A percentile compares a stretch with the other conserved stretches of the same genome.
phyloP scores from a whole-genome alignment of 202 grass and related monocot genomes.

The Bolboschoenoplectus hybrid region DNA sequence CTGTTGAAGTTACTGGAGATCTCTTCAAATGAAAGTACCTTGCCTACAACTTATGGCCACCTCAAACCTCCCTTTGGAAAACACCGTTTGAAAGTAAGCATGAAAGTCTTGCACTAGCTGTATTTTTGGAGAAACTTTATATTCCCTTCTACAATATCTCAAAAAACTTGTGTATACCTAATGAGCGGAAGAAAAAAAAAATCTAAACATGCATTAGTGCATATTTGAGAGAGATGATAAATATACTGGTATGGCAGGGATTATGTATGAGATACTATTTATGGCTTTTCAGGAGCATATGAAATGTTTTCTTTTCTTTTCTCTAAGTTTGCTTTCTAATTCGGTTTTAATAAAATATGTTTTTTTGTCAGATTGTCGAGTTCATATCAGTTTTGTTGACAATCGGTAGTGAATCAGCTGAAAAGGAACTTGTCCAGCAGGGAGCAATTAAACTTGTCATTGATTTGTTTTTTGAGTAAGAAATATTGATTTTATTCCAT shows the following conservation, averaged over 20 bases:
- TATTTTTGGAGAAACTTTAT: constrained; percentile 18
- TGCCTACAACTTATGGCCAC: constrained; percentile 84
- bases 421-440: constrained; percentile 75
- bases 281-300: not conserved
- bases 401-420: constrained; percentile 92
- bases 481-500: constrained; percentile 3
- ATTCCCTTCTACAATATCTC: constrained; percentile 12
- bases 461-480: constrained; percentile 97
- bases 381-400: constrained; percentile 95
- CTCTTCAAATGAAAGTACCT: constrained; percentile 56
- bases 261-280: constrained; percentile 1
- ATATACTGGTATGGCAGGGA: constrained; percentile 34
- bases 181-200: too few relatives aligned
- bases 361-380: constrained; percentile 72
- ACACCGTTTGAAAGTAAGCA: constrained; percentile 80
- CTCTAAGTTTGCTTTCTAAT: constrained; percentile 17
- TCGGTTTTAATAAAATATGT: constrained; percentile 41
- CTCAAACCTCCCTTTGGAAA: constrained; percentile 83
- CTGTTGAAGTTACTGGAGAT: constrained; percentile 82
- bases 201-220: not conserved
- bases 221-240: constrained; percentile 5
- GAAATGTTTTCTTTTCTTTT: constrained; percentile 31
- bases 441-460: constrained; percentile 73
- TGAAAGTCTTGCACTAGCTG: constrained; percentile 34
- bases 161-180: not conserved